Evolutionary conservation across 2,329 filamentous ascomycete species (phyloP).

Genomic region (Diplodia corticola): DNA sequence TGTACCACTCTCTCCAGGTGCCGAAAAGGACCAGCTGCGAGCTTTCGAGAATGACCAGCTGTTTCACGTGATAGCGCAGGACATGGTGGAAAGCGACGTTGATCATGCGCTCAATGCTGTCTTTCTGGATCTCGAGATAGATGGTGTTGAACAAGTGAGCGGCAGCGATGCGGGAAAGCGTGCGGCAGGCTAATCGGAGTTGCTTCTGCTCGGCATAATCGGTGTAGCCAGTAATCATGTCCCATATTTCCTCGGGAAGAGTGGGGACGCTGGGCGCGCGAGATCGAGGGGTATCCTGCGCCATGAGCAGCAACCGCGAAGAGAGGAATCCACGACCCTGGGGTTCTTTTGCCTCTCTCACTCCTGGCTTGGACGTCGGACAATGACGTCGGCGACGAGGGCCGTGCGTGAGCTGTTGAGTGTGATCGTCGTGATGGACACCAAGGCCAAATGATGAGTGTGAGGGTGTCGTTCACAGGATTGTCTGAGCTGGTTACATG

Average conservation of each 20-base stretch:
- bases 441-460: background rate
- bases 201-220: background rate
- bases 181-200: background rate
- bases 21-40: background rate
- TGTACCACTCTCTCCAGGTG: slow-evolving; percentile 1
- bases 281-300: background rate
- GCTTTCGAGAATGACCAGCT: background rate
- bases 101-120: slow-evolving; percentile 13
- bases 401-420: background rate
- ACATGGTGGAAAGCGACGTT: slow-evolving; percentile 2
- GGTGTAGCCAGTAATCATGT: slow-evolving; percentile 9
- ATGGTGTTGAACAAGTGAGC: background rate
- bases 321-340: no score
- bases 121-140: background rate
- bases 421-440: background rate
- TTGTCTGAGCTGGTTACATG: background rate
- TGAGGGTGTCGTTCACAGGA: background rate
- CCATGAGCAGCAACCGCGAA: background rate
- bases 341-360: background rate
- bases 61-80: slow-evolving; percentile 10
- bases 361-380: background rate
- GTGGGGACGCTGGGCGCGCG: background rate
- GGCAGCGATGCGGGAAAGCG: background rate
- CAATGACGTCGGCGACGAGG: slow-evolving; percentile 1
- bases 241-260: slow-evolving; percentile 14